phyloP scores from a whole-genome alignment of 176 grass and related monocot species.

The Oryza punctata region DNA sequence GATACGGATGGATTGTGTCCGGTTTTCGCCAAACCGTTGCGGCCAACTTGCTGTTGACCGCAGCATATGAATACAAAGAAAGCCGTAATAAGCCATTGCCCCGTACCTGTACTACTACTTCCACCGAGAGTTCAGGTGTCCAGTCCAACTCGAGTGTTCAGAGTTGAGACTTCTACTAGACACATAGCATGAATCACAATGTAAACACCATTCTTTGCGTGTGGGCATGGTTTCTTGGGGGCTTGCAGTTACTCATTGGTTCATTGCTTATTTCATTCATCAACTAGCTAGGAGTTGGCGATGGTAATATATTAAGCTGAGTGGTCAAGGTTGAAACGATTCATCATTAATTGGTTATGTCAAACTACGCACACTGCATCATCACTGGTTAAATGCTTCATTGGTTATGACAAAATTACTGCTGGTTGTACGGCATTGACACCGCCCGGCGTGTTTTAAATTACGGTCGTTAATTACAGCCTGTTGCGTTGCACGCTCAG shows the following conservation, averaged over 20 bases:
- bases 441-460: not conserved
- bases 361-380: not conserved
- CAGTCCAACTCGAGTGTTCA: not conserved
- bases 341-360: not conserved
- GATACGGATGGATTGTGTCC: not conserved
- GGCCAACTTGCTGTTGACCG: not conserved
- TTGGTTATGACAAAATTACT: conserved; percentile 15
- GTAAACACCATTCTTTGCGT: not conserved
- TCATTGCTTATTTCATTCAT: not conserved
- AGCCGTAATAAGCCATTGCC: not conserved
- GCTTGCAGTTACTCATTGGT: not conserved
- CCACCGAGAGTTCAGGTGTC: not conserved
- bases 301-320: not conserved
- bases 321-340: not conserved
- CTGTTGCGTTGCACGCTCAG: conserved; percentile 35
- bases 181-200: not conserved
- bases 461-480: conserved; percentile 24
- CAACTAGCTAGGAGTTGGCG: not conserved
- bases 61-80: conserved; percentile 18
- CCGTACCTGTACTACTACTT: not conserved
- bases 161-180: not conserved
- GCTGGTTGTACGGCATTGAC: not conserved
- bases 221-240: not conserved
- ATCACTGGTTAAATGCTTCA: conserved; percentile 6
- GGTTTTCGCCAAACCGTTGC: not conserved